Conservation (phyloP, 345 rosid species). For the Pistacia vera region DNA sequence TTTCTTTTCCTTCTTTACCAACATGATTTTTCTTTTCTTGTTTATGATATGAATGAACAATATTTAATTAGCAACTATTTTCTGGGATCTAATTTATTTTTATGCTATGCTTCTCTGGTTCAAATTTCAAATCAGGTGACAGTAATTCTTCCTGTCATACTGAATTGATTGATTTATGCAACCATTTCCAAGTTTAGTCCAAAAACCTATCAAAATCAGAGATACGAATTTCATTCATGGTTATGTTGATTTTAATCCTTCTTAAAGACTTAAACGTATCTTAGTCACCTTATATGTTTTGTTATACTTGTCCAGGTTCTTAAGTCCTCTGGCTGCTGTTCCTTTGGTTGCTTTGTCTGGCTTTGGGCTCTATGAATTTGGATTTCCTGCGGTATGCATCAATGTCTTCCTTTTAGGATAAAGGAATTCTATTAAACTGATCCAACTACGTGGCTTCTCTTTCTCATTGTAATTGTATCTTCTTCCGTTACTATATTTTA, state of each 20-base stretch:
- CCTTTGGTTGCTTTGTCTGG: constrained; percentile 92
- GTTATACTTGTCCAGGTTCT: constrained; percentile 48
- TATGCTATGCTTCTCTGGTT: neutral
- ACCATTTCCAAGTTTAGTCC: neutral
- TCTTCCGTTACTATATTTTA: constrained; percentile 7
- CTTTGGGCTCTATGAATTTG: constrained; percentile 90
- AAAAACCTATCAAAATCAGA: neutral
- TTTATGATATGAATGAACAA: neutral
- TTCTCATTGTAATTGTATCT: neutral
- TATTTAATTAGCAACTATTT: neutral
- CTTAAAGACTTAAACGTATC: neutral
- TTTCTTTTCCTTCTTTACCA: neutral
- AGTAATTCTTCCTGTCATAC: neutral
- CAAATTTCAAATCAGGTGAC: neutral
- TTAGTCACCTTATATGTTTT: neutral
- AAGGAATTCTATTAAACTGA: neutral
- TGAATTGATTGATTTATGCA: neutral
- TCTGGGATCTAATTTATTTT: neutral
- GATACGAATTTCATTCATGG: neutral
- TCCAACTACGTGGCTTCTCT: neutral
- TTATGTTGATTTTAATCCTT: neutral
- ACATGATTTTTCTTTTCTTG: neutral
- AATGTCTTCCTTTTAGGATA: constrained; percentile 5
- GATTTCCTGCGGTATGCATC: constrained; percentile 81
- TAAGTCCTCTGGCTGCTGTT: constrained; percentile 88